Evolutionary conservation across 345 rosid species (phyloP), one percentile per base, ranked within the genome.

Genomic region (Lepidium sativum): DNA sequence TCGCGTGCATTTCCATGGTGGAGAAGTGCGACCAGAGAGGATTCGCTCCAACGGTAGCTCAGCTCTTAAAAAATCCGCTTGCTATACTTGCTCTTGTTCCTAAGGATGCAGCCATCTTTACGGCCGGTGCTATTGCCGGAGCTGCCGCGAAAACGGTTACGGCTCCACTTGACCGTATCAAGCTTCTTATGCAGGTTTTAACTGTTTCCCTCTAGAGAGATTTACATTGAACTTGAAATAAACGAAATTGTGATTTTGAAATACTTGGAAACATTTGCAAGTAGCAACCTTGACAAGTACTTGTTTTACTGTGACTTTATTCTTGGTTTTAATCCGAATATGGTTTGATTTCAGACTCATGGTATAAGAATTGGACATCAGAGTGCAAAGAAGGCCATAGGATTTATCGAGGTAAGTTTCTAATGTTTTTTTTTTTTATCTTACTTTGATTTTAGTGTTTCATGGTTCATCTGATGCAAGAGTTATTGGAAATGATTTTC

Each of bases 101-200:
- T 0, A 81, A 61, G 29, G 99, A 91, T 48, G 88, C 73, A 35
- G 91, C 96, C 15, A 81, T 86, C 60, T 94, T 94, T 70, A 68
- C 78, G 1, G 97, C 99, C 52, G 99, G 92, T n/a, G 99, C 99
- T 39, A 41, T 86, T 43, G 84, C 97, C 14, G 97, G 99, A 47
- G 96, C 95, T 52, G 92, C 92, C n/a, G 97, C 97, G 2, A 94
- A 94, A 78, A 78, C 92, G 16, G 87, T 83, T 51, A 88, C 96
- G 2, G 97, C 99, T 58, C 97, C 97, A 2, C 97, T 94, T 43
- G 99, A 94, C 80, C 99, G 95, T 37, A 65, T 90, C 55, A 94
- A 94, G 84, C 84, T 94, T 58, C 96, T 94, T 71, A 86, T 94
- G 96, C 96, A 88, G 95, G 99, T 92, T 39, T 42, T n/a, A 45